These are phyloP conservation scores for Tulasnella sp. DNA, from an alignment of 768 basidiomycete species.

Conservation along the genomic window DNA sequence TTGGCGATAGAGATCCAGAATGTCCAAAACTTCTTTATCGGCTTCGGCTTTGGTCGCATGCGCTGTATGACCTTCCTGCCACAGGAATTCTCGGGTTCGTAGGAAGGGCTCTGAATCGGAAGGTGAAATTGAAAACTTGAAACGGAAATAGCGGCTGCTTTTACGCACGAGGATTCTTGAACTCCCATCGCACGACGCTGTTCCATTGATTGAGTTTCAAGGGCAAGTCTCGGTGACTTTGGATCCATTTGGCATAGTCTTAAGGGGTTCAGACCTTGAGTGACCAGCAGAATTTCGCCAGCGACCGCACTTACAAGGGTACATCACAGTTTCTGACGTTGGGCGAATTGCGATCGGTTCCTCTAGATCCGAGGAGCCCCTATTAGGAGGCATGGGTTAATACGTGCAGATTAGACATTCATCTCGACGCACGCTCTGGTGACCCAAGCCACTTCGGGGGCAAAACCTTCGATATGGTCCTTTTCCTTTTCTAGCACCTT, in stretches of 20 bases:
- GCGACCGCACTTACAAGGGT: slow-evolving; percentile 61
- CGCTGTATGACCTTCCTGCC: slow-evolving; percentile 99
- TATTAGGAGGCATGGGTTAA: slow-evolving; percentile 26
- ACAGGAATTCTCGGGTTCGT: slow-evolving; percentile 98
- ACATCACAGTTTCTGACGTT: slow-evolving; percentile 98
- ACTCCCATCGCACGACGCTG: slow-evolving; percentile 98
- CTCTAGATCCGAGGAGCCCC: slow-evolving; percentile 86
- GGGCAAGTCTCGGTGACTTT: slow-evolving; percentile 92
- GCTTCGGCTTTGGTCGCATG: slow-evolving; percentile 83
- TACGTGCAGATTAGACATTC: not conserved
- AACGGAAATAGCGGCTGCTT: not conserved
- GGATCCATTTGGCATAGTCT: slow-evolving; percentile 99
- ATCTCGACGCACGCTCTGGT: slow-evolving; percentile 68
- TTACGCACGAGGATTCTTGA: slow-evolving; percentile 88
- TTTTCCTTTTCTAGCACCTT: slow-evolving; percentile 94
- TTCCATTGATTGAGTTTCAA: slow-evolving; percentile 99
- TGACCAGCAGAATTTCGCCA: not conserved
- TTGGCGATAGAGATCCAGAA: slow-evolving; percentile 89
- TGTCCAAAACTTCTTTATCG: slow-evolving; percentile 81
- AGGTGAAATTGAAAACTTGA: not conserved
- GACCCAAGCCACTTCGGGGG: slow-evolving; percentile 99
- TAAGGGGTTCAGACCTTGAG: not conserved
- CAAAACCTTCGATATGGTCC: slow-evolving; percentile 98
- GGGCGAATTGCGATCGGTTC: slow-evolving; percentile 97
- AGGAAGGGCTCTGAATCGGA: slow-evolving; percentile 77